A percentile compares a stretch with the other conserved stretches of the same genome.
phyloP scores from a whole-genome alignment of 2,329 filamentous ascomycete species.

The Pyrenophora seminiperda region DNA sequence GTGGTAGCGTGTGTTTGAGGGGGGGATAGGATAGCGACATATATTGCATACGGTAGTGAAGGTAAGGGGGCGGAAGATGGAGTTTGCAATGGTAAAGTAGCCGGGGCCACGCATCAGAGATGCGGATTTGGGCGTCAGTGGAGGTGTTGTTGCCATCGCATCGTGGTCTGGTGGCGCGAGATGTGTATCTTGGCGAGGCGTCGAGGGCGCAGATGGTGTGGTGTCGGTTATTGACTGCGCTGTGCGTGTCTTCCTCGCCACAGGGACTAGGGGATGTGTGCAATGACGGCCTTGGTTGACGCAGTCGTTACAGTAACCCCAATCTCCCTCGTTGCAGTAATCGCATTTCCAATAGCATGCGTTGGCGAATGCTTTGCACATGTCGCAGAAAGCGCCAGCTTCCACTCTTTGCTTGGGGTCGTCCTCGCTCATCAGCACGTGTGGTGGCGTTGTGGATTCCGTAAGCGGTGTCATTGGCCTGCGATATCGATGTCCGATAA shows the following conservation, averaged over 20 bases:
- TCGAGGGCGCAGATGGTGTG: constrained; percentile 20
- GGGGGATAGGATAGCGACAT: constrained; percentile 73
- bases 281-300: constrained; percentile 83
- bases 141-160: constrained; percentile 41
- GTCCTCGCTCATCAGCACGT: constrained; percentile 60
- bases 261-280: constrained; percentile 77
- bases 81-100: constrained; percentile 41
- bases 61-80: constrained; percentile 67
- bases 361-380: constrained; percentile 74
- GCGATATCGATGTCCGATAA: constrained; percentile 55
- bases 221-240: constrained; percentile 7
- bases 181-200: constrained; percentile 25
- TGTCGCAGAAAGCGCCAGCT: constrained; percentile 82
- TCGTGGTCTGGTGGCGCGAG: constrained; percentile 36
- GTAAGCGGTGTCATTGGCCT: constrained; percentile 33
- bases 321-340: constrained; percentile 86
- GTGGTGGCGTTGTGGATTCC: constrained; percentile 29
- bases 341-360: constrained; percentile 90
- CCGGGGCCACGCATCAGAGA: constrained; percentile 49
- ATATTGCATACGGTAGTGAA: constrained; percentile 80
- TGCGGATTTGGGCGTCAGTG: constrained; percentile 50
- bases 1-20: constrained; percentile 74
- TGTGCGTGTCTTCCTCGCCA: constrained; percentile 63
- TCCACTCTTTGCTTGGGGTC: constrained; percentile 72
- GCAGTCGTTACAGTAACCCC: constrained; percentile 90